A percentile compares a stretch with the other conserved stretches of the same genome.
Evolutionary conservation across 1,284 basidiomycete species (phyloP).

Genomic region (Cutaneotrichosporon sp.): DNA sequence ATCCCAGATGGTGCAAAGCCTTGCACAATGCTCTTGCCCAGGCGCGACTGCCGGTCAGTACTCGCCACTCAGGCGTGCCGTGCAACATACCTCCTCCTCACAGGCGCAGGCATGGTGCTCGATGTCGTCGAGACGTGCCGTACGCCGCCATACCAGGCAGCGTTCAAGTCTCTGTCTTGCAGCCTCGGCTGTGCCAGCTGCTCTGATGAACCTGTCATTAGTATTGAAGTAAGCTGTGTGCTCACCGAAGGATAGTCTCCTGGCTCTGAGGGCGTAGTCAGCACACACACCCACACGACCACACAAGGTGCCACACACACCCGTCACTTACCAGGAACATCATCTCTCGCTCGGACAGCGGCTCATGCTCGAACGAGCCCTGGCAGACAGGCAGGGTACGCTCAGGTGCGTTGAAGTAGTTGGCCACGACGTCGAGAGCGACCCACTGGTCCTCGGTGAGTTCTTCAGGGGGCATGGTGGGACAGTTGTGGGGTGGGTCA

Average conservation of each 20-base stretch:
- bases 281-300: no score
- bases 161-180: neutral
- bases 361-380: constrained; percentile 10
- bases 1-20: constrained; percentile 28
- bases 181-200: neutral
- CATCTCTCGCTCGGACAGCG: constrained; percentile 35
- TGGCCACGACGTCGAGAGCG: no score
- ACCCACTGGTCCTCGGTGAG: no score
- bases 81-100: constrained; percentile 9
- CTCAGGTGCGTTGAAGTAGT: no score
- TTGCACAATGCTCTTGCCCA: constrained; percentile 37
- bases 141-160: neutral
- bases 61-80: neutral
- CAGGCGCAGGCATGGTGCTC: constrained; percentile 26
- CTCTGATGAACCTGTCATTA: neutral
- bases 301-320: neutral
- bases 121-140: constrained; percentile 23
- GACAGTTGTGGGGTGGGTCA: no score
- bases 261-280: constrained; percentile 19
- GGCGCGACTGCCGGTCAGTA: constrained; percentile 16
- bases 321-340: constrained; percentile 37
- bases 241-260: constrained; percentile 29
- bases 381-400: constrained; percentile 19
- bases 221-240: neutral
- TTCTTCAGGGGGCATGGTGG: no score